These are phyloP conservation scores for Elsinoe ampelina DNA, from an alignment of 2,329 filamentous ascomycete species.

Conservation along the genomic window DNA sequence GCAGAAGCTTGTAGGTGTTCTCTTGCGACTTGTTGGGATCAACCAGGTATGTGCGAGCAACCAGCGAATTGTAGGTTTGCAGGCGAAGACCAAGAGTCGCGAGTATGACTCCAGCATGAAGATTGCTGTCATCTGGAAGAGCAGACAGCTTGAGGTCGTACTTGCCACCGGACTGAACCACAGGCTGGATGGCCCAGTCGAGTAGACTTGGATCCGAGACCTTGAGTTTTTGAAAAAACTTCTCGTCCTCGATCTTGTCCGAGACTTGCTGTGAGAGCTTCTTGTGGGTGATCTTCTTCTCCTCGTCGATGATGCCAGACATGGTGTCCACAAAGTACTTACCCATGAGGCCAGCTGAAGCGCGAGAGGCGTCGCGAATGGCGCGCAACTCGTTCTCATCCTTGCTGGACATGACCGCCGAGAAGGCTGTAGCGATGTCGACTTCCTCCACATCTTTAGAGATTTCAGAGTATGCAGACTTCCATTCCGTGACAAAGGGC, in stretches of 20 bases:
- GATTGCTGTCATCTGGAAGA: slow-evolving; percentile 66
- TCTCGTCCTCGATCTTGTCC: slow-evolving; percentile 81
- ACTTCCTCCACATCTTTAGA: slow-evolving; percentile 82
- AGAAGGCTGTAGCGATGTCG: slow-evolving; percentile 75
- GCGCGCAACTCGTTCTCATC: slow-evolving; percentile 88
- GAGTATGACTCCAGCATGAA: slow-evolving; percentile 90
- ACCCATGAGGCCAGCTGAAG: slow-evolving; percentile 88
- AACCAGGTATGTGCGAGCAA: slow-evolving; percentile 89
- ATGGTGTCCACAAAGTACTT: slow-evolving; percentile 98
- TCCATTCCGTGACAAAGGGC: slow-evolving; percentile 95
- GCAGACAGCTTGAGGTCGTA: slow-evolving; percentile 79
- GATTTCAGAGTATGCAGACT: slow-evolving; percentile 65
- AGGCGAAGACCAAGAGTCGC: slow-evolving; percentile 87
- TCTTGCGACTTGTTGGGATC: slow-evolving; percentile 96
- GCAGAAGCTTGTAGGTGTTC: slow-evolving; percentile 81
- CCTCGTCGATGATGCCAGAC: slow-evolving; percentile 88
- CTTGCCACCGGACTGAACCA: slow-evolving; percentile 89
- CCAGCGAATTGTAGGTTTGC: slow-evolving; percentile 87
- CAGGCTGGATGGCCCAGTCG: slow-evolving; percentile 86
- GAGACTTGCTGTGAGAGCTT: slow-evolving; percentile 78
- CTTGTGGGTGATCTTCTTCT: slow-evolving; percentile 93
- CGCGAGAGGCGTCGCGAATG: slow-evolving; percentile 88
- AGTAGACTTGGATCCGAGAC: slow-evolving; percentile 78
- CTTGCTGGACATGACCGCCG: slow-evolving; percentile 81
- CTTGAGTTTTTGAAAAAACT: slow-evolving; percentile 84